Conservation (phyloP, 2,329 filamentous ascomycete species). For the Xylogone sp. region DNA sequence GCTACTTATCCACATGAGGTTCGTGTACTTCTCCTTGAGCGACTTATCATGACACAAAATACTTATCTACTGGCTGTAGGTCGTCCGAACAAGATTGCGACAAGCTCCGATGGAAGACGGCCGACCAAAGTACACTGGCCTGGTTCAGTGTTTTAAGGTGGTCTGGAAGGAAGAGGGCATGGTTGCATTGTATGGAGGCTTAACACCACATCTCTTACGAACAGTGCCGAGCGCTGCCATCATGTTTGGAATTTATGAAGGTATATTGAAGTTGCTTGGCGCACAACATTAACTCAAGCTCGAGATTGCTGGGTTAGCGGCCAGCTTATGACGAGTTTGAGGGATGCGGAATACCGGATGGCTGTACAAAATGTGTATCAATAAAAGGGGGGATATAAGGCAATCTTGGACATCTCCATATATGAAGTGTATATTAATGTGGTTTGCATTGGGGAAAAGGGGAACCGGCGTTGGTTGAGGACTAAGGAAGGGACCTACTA, state of each 20-base stretch:
- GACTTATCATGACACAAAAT: not conserved
- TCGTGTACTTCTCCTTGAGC: constrained; percentile 18
- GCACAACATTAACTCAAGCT: constrained; percentile 8
- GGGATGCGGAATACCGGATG: not conserved
- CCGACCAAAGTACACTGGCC: constrained; percentile 78
- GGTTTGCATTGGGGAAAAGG: not conserved
- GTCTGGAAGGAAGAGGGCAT: constrained; percentile 88
- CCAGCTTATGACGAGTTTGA: not conserved
- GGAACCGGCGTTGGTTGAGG: not conserved
- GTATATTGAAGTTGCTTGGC: constrained; percentile 30
- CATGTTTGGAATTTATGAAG: constrained; percentile 82
- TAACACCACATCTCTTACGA: constrained; percentile 87
- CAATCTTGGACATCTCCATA: not conserved
- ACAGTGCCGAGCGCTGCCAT: constrained; percentile 91
- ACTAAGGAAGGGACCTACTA: too few species aligned
- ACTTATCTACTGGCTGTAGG: constrained; percentile 39
- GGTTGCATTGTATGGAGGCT: constrained; percentile 79
- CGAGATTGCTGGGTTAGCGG: not conserved
- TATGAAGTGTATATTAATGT: not conserved
- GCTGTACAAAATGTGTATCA: not conserved
- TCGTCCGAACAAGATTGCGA: constrained; percentile 77
- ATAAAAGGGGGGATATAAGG: not conserved
- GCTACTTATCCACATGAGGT: constrained; percentile 93
- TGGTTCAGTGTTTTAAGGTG: constrained; percentile 82
- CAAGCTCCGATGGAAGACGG: constrained; percentile 75